A percentile compares a stretch with the other conserved stretches of the same genome.
Conservation (phyloP, 306 rosid species). For the Vigna trinervia region DNA sequence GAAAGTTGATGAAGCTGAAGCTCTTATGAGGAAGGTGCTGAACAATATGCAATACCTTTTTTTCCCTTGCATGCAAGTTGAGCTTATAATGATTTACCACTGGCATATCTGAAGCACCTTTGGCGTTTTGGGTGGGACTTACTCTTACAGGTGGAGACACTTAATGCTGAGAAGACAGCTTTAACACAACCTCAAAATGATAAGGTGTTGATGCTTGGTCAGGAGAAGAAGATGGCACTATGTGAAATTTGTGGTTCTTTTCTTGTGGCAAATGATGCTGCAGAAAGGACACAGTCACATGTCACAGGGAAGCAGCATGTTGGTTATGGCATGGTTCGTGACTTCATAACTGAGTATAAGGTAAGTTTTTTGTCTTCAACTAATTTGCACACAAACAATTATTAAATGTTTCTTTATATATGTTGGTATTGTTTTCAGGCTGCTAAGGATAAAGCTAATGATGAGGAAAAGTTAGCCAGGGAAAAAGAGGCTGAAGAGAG, state of each 20-base stretch:
- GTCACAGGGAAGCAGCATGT: constrained; percentile 98
- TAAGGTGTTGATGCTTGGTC: constrained; percentile 80
- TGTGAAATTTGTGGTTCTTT: constrained; percentile 99
- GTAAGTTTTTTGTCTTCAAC: constrained; percentile 47
- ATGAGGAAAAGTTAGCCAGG: constrained; percentile 82
- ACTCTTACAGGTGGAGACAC: constrained; percentile 77
- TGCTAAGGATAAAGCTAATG: constrained; percentile 82
- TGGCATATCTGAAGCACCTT: constrained; percentile 14
- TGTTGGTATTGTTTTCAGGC: constrained; percentile 56
- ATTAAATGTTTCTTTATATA: constrained; percentile 31
- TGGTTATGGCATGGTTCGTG: constrained; percentile 99
- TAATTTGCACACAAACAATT: constrained; percentile 8
- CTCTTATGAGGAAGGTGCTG: constrained; percentile 94
- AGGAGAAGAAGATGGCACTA: constrained; percentile 98
- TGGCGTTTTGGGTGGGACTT: neutral
- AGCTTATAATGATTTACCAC: constrained; percentile 17
- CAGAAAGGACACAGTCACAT: constrained; percentile 96
- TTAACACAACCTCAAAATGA: constrained; percentile 79
- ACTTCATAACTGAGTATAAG: constrained; percentile 85
- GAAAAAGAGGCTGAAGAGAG: constrained; percentile 92
- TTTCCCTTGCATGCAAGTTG: constrained; percentile 12
- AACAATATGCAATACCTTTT: constrained; percentile 35
- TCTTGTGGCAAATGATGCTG: constrained; percentile 98
- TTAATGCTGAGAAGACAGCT: constrained; percentile 83
- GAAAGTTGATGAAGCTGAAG: constrained; percentile 99